These are phyloP conservation scores for Pachysandra terminalis DNA, from an alignment of 164 flowering plant genomes.

Conservation along the genomic window DNA sequence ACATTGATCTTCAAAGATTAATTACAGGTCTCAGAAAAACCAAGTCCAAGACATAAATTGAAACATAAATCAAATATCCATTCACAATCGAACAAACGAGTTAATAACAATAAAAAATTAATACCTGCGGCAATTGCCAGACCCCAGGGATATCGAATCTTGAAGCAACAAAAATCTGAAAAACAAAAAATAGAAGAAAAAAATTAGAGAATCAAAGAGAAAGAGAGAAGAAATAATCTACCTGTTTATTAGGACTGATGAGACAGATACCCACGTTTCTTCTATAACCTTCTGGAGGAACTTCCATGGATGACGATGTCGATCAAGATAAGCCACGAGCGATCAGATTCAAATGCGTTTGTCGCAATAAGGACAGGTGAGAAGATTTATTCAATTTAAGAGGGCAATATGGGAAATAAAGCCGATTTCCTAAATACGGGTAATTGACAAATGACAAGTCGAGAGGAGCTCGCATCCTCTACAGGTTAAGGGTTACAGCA, in stretches of 20 bases:
- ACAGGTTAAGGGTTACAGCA: too few species aligned
- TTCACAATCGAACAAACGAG: too few species aligned
- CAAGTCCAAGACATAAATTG: too few species aligned
- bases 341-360: slow-evolving; percentile 5
- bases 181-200: not conserved
- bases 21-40: too few species aligned
- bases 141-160: slow-evolving; percentile 65
- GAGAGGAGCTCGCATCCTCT: too few species aligned
- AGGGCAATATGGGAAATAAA: slow-evolving; percentile 15
- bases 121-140: slow-evolving; percentile 98
- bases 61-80: too few species aligned
- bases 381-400: slow-evolving; percentile 10
- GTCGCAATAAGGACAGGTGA: slow-evolving; percentile 5
- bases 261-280: slow-evolving; percentile 91
- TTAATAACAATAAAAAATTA: too few species aligned
- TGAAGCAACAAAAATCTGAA: slow-evolving; percentile 71
- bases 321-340: too few species aligned
- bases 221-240: slow-evolving; percentile 3
- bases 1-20: too few species aligned
- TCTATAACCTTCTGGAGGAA: slow-evolving; percentile 81
- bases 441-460: not conserved
- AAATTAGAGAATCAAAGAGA: not conserved
- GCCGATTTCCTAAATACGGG: not conserved
- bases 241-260: slow-evolving; percentile 65
- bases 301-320: slow-evolving; percentile 44